phyloP scores from a whole-genome alignment of 2,329 filamentous ascomycete genomes.

The Aphanocladium album region DNA sequence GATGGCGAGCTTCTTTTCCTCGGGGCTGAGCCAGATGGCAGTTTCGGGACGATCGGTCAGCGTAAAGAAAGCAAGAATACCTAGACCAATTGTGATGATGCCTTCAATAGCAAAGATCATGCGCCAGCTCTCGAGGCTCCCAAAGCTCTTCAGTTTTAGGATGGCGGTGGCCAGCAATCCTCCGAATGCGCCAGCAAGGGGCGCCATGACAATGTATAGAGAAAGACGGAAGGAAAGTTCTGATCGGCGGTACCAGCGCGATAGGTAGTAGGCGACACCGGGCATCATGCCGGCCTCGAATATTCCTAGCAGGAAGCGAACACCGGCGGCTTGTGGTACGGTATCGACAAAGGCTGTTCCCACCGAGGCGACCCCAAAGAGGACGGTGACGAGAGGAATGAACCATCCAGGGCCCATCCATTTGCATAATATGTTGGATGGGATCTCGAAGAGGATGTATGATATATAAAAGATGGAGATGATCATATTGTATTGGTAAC shows the following conservation, averaged over 20 bases:
- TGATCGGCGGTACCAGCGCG: conserved; percentile 64
- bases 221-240: conserved; percentile 64
- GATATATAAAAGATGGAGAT: conserved; percentile 67
- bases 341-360: conserved; percentile 60
- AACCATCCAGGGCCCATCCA: conserved; percentile 69
- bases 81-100: conserved; percentile 49
- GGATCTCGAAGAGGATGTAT: conserved; percentile 70
- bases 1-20: conserved; percentile 62
- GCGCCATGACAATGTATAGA: conserved; percentile 66
- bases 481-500: conserved; percentile 65
- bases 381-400: conserved; percentile 55
- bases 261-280: conserved; percentile 69
- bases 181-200: conserved; percentile 66
- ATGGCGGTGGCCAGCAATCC: conserved; percentile 62
- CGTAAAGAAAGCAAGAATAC: conserved; percentile 57
- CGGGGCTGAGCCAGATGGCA: conserved; percentile 58
- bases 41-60: conserved; percentile 66
- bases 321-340: conserved; percentile 47
- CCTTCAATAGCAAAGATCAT: conserved; percentile 70
- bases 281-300: conserved; percentile 73
- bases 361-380: conserved; percentile 60
- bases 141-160: conserved; percentile 55
- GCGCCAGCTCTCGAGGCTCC: conserved; percentile 52
- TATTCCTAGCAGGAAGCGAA: conserved; percentile 62
- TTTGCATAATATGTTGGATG: conserved; percentile 64